Evolutionary conservation across 225 moss, liverwort and hornwort species (phyloP).

Genomic region (Ulota crispa): DNA sequence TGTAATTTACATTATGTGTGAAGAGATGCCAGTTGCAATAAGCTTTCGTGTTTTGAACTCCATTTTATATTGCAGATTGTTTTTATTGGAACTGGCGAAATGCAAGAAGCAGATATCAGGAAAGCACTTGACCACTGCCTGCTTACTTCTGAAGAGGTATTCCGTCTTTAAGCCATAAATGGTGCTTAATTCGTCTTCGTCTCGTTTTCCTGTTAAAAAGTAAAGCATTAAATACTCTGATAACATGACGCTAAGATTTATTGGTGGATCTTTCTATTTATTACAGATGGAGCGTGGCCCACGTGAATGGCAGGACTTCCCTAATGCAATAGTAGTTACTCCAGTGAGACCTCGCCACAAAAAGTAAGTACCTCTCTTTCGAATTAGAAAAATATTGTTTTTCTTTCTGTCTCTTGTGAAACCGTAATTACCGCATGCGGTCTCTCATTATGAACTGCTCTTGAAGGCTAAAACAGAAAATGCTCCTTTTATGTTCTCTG

Average conservation of each 20-base stretch:
- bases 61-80: slow-evolving; percentile 44
- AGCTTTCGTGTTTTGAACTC: not conserved
- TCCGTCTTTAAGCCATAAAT: not conserved
- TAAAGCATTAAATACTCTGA: not conserved
- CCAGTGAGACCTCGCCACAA: slow-evolving; percentile 33
- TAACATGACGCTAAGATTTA: not conserved
- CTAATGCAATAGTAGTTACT: slow-evolving; percentile 42
- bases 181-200: not conserved
- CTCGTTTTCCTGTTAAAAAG: not conserved
- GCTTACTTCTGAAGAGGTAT: slow-evolving; percentile 48
- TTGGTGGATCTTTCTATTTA: slow-evolving; percentile 2
- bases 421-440: not conserved
- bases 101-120: slow-evolving; percentile 40
- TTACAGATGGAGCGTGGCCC: slow-evolving; percentile 47
- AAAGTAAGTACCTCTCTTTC: slow-evolving; percentile 27
- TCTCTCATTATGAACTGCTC: not conserved
- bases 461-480: not conserved
- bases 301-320: slow-evolving; percentile 37
- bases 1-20: not conserved
- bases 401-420: not conserved
- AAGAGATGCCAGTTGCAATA: not conserved
- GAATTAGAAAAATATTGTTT: not conserved
- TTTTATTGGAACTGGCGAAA: slow-evolving; percentile 50
- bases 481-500: not conserved
- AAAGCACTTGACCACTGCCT: slow-evolving; percentile 48